Evolutionary conservation across 305 asterid species (phyloP).

Genomic region (Rubia peregrina): DNA sequence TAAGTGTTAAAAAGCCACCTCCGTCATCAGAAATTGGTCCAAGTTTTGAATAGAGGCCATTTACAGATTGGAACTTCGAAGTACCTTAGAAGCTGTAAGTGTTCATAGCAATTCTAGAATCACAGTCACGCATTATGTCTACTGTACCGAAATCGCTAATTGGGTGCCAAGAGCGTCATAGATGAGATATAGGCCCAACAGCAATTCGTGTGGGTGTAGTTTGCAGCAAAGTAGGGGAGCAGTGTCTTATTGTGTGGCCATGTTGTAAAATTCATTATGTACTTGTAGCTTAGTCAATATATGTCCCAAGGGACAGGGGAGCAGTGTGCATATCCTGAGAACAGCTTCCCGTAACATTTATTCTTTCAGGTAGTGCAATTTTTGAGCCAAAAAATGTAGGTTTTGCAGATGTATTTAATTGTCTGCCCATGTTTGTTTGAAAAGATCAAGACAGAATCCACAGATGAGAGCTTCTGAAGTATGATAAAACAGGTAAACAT

Average conservation of each 20-base stretch:
- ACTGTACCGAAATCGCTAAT: not conserved
- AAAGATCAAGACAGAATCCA: not conserved
- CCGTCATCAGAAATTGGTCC: conserved; percentile 10
- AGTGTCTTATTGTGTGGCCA: not conserved
- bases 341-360: not conserved
- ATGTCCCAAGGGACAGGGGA: not conserved
- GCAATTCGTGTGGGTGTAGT: not conserved
- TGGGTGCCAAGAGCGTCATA: not conserved
- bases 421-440: not conserved
- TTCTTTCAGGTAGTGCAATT: not conserved
- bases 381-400: not conserved
- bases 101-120: not conserved
- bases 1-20: conserved; percentile 23
- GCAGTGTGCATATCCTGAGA: not conserved
- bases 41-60: not conserved
- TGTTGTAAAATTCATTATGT: not conserved
- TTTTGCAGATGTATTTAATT: not conserved
- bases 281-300: conserved; percentile 3
- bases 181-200: not conserved
- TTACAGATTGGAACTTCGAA: too few species aligned
- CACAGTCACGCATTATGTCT: not conserved
- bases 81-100: too few species aligned
- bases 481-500: too few species aligned
- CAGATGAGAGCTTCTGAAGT: not conserved
- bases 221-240: not conserved